Base-by-base conservation (phyloP, 106 monocot genomes). In the Xerophyta viscosa region DNA sequence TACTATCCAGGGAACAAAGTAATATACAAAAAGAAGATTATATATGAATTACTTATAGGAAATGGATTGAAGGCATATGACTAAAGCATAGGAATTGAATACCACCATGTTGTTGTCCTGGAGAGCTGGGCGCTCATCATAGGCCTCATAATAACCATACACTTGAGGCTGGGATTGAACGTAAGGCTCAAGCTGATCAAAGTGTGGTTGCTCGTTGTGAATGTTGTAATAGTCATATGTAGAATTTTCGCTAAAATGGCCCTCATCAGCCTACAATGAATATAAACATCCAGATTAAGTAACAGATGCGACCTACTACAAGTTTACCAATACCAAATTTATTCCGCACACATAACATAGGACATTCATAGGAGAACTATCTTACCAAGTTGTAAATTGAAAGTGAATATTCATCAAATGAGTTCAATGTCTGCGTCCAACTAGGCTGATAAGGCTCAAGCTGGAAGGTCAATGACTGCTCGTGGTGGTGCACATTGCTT, bases 401-500 rank as follows among this genome's bases (percentile, higher is more conserved):
- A 24, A 23, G 57, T 20, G 21, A 14, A 20, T 50, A 27, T 30
- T 52, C 42, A 18, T 64, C 29, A 24, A 56, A 20, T 17, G 46
- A 65, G 29, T 43, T 60, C 11, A 30, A 20, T 27, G 54, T 56
- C 9, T 61, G 60, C 28, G 60, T 30, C 60, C 48, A 71, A 41
- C 41, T 33, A 23, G 36, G 18, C 37, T 71, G 70, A 12, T 9
- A n/a, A 6, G 77, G 70, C 21, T 77, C 41, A 50, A 66, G 18
- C 27, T 56, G 49, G 55, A 71, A 46, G 59, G 48, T 47, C 20
- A 77, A 31, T 6, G 77, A 61, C 37, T 66, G 48, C 39, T 66
- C 56, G 50, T 47, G 18, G 13, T 31, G 26, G 19, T 71, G 56
- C 24, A 28, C 55, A n/a, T 70, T 46, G 41, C 66, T 61, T 20